Percentiles rank a stretch among this genome's conserved stretches.
Evolutionary conservation across 768 basidiomycete species (phyloP).

Genomic region (Termitomyces sp.): DNA sequence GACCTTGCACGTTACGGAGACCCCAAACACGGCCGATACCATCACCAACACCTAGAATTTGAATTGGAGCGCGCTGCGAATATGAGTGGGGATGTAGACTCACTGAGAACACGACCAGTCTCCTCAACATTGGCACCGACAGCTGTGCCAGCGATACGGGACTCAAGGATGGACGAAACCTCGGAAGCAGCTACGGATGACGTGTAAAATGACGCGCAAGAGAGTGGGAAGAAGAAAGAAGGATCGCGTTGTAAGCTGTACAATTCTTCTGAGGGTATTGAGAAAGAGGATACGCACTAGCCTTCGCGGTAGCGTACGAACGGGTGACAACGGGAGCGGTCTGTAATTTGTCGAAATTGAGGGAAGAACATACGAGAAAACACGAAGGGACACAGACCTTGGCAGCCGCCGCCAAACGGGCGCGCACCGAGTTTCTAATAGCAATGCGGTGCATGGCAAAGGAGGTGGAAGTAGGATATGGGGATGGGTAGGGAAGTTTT

Average conservation of each 20-base stretch:
- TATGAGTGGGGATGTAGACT: conserved; percentile 24
- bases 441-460: conserved; percentile 77
- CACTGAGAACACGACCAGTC: conserved; percentile 97
- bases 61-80: conserved; percentile 15
- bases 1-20: conserved; percentile 96
- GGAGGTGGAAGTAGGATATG: conserved; percentile 41
- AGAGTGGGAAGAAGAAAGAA: conserved; percentile 14
- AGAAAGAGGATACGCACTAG: conserved; percentile 54
- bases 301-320: conserved; percentile 96
- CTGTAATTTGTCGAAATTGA: conserved; percentile 24
- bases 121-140: conserved; percentile 96
- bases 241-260: conserved; percentile 19
- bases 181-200: conserved; percentile 85
- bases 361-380: conserved; percentile 17
- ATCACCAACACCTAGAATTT: conserved; percentile 85
- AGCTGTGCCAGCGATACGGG: conserved; percentile 90
- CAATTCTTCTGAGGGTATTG: not conserved
- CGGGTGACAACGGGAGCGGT: conserved; percentile 56
- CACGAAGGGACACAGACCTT: conserved; percentile 39
- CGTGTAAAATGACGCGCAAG: conserved; percentile 23
- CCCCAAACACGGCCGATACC: conserved; percentile 99
- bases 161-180: conserved; percentile 98
- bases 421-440: conserved; percentile 78
- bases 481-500: conserved; percentile 41
- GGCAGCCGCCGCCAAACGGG: conserved; percentile 60